Evolutionary conservation across 78 protist species (phyloP), one percentile per base, ranked within the genome.

Genomic region (Planoprotostelium fungivorum): DNA sequence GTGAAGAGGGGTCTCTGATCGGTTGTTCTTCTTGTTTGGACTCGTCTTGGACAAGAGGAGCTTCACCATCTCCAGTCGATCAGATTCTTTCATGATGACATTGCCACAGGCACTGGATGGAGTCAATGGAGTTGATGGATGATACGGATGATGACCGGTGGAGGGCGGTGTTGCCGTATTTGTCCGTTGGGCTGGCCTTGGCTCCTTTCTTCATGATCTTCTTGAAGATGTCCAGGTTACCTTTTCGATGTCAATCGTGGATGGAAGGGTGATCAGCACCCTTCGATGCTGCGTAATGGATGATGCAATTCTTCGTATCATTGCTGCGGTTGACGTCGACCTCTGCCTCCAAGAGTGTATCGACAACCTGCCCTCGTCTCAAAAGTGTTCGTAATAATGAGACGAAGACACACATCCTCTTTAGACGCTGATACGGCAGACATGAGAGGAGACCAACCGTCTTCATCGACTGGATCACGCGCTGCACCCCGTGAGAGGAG

Each of bases 361-460:
- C 31, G 16, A 51, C 73, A 16, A 51, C 73, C 16, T 51, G 83
- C 83, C 16, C 31, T 51, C 83, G 83, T 25, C 9, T 16, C 31
- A n/a, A n/a, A n/a, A n/a, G n/a, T n/a, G n/a, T n/a, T n/a, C n/a
- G n/a, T n/a, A n/a, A n/a, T n/a, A n/a, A 9, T 9, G 16, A 16
- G 83, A 51, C 83, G 83, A 9, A 16, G 83, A 51, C 83, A 16
- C n/a, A 16, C 83, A 51, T 28, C 86, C 37, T 1, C 28, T 28
- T 31, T 28, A 1, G 34, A 1, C 25, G 36, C 86, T 28, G 37
- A 31, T 1, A 28, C 34, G 34, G 86, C 86, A 31, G 37, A 31
- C 86, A 84, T 84, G 37, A 84, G 86, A 28, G 86, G 86, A 1
- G 86, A 31, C 86, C 86, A 84, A 1, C 86, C 86, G 86, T 31